These are phyloP conservation scores for Lactuca sativa DNA, from an alignment of 129 eudicot genomes.

Conservation along the genomic window DNA sequence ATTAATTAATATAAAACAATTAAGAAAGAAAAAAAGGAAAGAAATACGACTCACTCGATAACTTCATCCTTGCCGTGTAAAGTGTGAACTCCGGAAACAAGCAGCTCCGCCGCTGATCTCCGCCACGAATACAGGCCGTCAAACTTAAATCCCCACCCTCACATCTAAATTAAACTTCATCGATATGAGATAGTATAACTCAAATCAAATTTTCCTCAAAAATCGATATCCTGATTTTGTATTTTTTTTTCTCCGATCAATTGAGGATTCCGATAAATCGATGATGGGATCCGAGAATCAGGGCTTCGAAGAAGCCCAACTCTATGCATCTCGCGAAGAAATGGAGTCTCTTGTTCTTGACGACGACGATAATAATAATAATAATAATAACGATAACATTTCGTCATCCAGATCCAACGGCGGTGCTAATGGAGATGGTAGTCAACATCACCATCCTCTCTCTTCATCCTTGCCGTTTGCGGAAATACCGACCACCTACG, in stretches of 20 bases:
- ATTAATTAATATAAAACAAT: neutral
- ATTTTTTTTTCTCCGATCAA: slow-evolving; percentile 1
- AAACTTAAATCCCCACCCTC: slow-evolving; percentile 10
- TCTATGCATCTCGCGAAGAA: slow-evolving; percentile 44
- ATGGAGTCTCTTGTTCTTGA: slow-evolving; percentile 61
- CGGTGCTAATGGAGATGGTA: slow-evolving; percentile 19
- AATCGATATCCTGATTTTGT: neutral
- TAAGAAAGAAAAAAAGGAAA: neutral
- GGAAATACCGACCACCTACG: slow-evolving; percentile 43
- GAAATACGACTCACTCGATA: neutral
- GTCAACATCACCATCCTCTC: slow-evolving; percentile 37
- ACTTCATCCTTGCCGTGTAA: slow-evolving; percentile 15
- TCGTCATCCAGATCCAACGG: slow-evolving; percentile 25
- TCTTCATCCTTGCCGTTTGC: slow-evolving; percentile 53
- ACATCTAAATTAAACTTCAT: slow-evolving; percentile 8
- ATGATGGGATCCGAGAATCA: slow-evolving; percentile 73
- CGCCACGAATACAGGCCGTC: slow-evolving; percentile 3
- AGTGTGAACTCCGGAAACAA: slow-evolving; percentile 10
- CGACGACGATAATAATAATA: slow-evolving; percentile 26
- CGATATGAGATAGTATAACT: slow-evolving; percentile 4
- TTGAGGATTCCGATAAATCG: slow-evolving; percentile 19
- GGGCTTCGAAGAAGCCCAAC: slow-evolving; percentile 54
- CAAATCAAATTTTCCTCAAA: neutral
- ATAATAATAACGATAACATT: no score
- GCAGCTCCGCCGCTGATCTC: slow-evolving; percentile 33